Evolutionary conservation across 2,329 filamentous ascomycete species (phyloP).

Genomic region (Aureobasidium mangrovei): DNA sequence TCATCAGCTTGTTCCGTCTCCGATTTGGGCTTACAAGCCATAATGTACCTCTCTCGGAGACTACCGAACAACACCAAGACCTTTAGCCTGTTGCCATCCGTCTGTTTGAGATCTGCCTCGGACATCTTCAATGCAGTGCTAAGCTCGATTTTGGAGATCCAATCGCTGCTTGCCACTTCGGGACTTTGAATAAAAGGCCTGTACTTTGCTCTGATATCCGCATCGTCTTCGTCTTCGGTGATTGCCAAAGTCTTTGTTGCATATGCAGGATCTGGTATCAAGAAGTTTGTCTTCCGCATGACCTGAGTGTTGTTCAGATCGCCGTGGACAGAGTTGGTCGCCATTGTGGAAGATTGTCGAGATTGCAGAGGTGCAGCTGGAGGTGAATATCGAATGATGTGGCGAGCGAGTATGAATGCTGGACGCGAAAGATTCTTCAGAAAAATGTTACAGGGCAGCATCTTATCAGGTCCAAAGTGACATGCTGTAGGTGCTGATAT

Average conservation of each 20-base stretch:
- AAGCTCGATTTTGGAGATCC: slow-evolving; percentile 50
- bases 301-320: slow-evolving; percentile 22
- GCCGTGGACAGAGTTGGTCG: slow-evolving; percentile 12
- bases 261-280: slow-evolving; percentile 17
- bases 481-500: neutral
- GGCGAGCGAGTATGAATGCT: neutral
- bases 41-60: slow-evolving; percentile 38
- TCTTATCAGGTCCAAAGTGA: neutral
- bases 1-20: neutral
- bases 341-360: slow-evolving; percentile 4
- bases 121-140: slow-evolving; percentile 45
- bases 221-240: slow-evolving; percentile 38
- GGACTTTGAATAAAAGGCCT: slow-evolving; percentile 48
- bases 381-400: neutral
- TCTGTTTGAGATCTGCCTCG: slow-evolving; percentile 35
- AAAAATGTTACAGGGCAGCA: neutral
- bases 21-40: neutral
- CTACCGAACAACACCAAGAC: slow-evolving; percentile 56
- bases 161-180: slow-evolving; percentile 37
- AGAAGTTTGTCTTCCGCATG: slow-evolving; percentile 16
- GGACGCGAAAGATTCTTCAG: neutral
- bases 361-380: neutral
- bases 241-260: slow-evolving; percentile 35
- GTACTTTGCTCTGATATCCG: slow-evolving; percentile 39
- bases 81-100: slow-evolving; percentile 37